Evolutionary conservation across 169 alveolate species (phyloP).

Genomic region (Plasmodium knowlesi): DNA sequence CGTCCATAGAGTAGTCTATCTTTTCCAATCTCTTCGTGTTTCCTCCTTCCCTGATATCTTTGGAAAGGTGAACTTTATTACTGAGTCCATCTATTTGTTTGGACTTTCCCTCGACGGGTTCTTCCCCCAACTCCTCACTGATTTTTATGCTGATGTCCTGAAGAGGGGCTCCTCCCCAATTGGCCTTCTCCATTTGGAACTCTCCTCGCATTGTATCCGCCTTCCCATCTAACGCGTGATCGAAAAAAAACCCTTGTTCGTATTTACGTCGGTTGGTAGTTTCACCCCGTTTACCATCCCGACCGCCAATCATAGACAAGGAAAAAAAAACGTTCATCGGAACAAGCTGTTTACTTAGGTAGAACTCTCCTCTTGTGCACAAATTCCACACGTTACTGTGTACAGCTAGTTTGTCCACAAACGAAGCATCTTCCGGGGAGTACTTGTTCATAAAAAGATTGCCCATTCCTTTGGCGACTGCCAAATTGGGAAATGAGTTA

Average conservation of each 20-base stretch:
- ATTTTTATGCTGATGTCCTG: background rate
- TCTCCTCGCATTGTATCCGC: background rate
- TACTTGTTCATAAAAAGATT: background rate
- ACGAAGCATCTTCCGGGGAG: background rate
- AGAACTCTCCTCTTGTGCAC: slow-evolving; percentile 32
- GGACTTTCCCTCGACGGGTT: background rate
- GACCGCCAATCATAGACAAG: background rate
- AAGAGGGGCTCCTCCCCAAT: background rate
- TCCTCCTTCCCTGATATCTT: background rate
- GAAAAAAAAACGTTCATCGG: slow-evolving; percentile 29
- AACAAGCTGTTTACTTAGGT: background rate
- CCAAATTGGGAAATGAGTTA: background rate
- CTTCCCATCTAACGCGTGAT: too few relatives aligned
- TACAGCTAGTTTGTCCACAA: background rate
- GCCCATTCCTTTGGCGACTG: background rate
- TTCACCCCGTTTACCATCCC: background rate
- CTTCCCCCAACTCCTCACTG: background rate
- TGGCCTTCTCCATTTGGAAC: background rate
- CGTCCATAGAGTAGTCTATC: background rate
- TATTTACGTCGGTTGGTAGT: background rate
- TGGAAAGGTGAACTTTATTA: background rate
- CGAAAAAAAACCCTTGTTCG: too few relatives aligned
- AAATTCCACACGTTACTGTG: slow-evolving; percentile 42
- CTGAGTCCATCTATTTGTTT: background rate
- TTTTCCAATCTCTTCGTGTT: background rate